These are phyloP conservation scores for Thalassiosira profunda DNA, from an alignment of 108 stramenopile genomes.

Conservation along the genomic window DNA sequence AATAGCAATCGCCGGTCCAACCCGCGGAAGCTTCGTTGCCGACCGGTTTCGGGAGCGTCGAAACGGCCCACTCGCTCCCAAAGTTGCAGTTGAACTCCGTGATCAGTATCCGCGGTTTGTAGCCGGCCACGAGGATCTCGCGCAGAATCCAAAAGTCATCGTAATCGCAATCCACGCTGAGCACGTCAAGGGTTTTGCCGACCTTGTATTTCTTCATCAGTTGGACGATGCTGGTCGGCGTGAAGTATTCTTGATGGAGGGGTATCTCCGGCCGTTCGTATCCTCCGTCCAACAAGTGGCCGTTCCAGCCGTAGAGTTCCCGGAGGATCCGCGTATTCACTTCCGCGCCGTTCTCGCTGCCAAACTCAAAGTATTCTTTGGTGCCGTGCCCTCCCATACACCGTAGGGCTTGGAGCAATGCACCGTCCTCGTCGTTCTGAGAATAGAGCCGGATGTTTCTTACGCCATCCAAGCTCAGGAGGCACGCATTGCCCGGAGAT, in stretches of 20 bases:
- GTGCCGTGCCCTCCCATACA: constrained; percentile 27
- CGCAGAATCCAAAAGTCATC: constrained; percentile 12
- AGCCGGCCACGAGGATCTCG: constrained; percentile 16
- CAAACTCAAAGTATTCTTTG: constrained; percentile 27
- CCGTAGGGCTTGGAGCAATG: constrained; percentile 3
- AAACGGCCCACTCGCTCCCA: background rate
- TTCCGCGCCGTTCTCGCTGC: constrained; percentile 18
- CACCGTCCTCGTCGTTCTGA: constrained; percentile 22
- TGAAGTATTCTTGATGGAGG: constrained; percentile 24
- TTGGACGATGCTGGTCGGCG: constrained; percentile 10
- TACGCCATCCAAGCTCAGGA: too few relatives aligned
- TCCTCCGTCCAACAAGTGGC: constrained; percentile 17
- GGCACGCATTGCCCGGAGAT: too few relatives aligned
- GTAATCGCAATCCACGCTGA: constrained; percentile 14
- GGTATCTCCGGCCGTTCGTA: constrained; percentile 9
- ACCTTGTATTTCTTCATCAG: constrained; percentile 15
- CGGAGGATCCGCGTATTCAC: constrained; percentile 17
- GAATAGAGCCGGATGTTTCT: too few relatives aligned
- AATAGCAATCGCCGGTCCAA: background rate
- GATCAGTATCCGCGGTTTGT: constrained; percentile 15
- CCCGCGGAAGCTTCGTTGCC: background rate
- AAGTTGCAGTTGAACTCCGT: constrained; percentile 19
- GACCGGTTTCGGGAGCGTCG: background rate
- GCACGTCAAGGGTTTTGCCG: too few relatives aligned
- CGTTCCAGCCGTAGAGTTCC: constrained; percentile 16